Evolutionary conservation across 192 early-diverging fungal species (phyloP).

Genomic region (Hyaloraphidium curvatum): DNA sequence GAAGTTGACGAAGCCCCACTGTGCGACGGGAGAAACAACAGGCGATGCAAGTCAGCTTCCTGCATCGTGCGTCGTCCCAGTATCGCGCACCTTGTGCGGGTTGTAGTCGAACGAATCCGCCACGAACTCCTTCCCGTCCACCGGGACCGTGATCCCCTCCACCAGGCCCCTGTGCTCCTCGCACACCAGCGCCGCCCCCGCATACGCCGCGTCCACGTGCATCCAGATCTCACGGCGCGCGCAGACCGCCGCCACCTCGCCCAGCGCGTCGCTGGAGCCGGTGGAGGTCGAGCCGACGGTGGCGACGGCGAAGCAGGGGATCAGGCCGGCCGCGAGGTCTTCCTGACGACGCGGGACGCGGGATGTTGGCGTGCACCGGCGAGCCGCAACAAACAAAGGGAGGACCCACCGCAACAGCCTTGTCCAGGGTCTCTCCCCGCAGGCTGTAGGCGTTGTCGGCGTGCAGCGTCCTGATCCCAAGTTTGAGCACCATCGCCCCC

Average conservation of each 20-base stretch:
- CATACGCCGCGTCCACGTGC: slow-evolving; percentile 47
- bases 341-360: not conserved
- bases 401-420: slow-evolving; percentile 18
- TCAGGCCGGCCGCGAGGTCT: slow-evolving; percentile 26
- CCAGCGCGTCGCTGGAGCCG: slow-evolving; percentile 30
- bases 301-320: slow-evolving; percentile 40
- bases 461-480: slow-evolving; percentile 13
- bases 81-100: too few relatives aligned
- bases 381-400: too few relatives aligned
- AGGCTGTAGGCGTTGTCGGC: slow-evolving; percentile 20
- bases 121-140: not conserved
- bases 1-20: slow-evolving; percentile 41
- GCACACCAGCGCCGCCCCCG: slow-evolving; percentile 32
- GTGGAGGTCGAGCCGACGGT: slow-evolving; percentile 44
- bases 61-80: too few relatives aligned
- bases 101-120: slow-evolving; percentile 42
- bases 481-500: slow-evolving; percentile 25
- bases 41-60: too few relatives aligned
- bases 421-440: slow-evolving; percentile 18
- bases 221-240: slow-evolving; percentile 26
- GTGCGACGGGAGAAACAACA: too few relatives aligned
- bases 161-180: slow-evolving; percentile 30
- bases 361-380: too few relatives aligned
- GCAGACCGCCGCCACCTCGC: slow-evolving; percentile 26
- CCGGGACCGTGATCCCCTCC: slow-evolving; percentile 18